These are phyloP conservation scores for Proliferodiscus dingleyae DNA, from an alignment of 2,329 filamentous ascomycete species.

Conservation along the genomic window DNA sequence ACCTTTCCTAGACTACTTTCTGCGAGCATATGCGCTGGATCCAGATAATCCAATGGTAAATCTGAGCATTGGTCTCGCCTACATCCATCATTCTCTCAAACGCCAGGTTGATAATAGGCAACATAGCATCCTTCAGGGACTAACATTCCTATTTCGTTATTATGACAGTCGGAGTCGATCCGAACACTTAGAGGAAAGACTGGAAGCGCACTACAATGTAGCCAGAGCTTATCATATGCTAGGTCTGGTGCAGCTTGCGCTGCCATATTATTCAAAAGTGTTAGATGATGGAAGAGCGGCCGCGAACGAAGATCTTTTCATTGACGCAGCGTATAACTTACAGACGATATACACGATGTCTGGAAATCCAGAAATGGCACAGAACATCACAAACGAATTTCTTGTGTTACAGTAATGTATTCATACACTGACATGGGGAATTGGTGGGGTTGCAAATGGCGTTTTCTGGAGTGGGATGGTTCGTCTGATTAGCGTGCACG, in stretches of 20 bases:
- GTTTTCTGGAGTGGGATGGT: not conserved
- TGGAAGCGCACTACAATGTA: conserved; percentile 80
- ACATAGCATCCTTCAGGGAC: conserved; percentile 78
- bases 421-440: too few relatives aligned
- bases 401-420: conserved; percentile 32
- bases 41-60: conserved; percentile 73
- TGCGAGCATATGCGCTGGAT: conserved; percentile 69
- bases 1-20: conserved; percentile 66
- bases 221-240: conserved; percentile 72
- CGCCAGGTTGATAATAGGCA: conserved; percentile 87
- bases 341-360: conserved; percentile 61
- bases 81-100: conserved; percentile 85
- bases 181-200: conserved; percentile 41
- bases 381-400: conserved; percentile 55
- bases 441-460: too few relatives aligned
- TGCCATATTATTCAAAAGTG: conserved; percentile 60
- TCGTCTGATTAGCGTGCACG: not conserved
- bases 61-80: conserved; percentile 75
- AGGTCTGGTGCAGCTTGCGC: conserved; percentile 66
- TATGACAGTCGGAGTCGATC: conserved; percentile 51
- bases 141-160: conserved; percentile 75
- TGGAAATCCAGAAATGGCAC: conserved; percentile 58
- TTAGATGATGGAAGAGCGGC: conserved; percentile 35
- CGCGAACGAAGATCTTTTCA: conserved; percentile 51
- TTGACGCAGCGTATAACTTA: conserved; percentile 71